Conservation (phyloP, 2,329 filamentous ascomycete genomes). For the Zymoseptoria tritici region DNA sequence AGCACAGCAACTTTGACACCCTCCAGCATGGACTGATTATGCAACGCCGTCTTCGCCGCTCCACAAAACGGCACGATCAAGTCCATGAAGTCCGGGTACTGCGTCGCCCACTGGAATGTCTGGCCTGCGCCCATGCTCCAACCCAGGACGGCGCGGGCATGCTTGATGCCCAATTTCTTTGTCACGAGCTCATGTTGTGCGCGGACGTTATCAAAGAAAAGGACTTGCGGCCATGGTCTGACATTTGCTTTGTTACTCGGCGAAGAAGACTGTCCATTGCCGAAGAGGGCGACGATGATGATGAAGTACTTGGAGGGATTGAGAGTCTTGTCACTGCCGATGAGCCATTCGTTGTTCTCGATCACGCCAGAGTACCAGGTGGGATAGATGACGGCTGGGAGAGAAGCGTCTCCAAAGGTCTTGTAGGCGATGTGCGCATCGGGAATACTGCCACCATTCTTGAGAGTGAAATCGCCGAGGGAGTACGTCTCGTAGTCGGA, state of each 20-base stretch:
- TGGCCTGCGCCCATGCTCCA: constrained; percentile 47
- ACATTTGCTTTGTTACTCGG: constrained; percentile 51
- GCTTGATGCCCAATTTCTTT: constrained; percentile 52
- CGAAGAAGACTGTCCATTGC: constrained; percentile 60
- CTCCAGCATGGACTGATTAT: constrained; percentile 63
- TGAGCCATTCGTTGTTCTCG: constrained; percentile 66
- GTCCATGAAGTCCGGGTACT: constrained; percentile 52
- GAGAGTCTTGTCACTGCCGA: constrained; percentile 58
- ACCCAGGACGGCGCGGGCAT: constrained; percentile 51
- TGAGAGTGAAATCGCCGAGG: constrained; percentile 44
- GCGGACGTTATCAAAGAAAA: constrained; percentile 62
- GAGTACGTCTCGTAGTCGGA: constrained; percentile 40
- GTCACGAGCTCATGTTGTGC: constrained; percentile 62
- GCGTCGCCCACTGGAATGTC: constrained; percentile 38
- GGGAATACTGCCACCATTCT: constrained; percentile 55
- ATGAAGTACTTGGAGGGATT: constrained; percentile 60
- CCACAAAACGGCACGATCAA: constrained; percentile 60
- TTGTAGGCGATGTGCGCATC: constrained; percentile 68
- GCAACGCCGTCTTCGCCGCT: constrained; percentile 54
- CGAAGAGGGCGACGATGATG: constrained; percentile 61
- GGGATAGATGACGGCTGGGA: constrained; percentile 66
- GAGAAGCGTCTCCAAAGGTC: constrained; percentile 57
- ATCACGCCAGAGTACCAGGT: constrained; percentile 68
- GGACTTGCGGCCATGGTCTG: constrained; percentile 53
- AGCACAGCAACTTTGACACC: constrained; percentile 55